Evolutionary conservation across 768 basidiomycete genomes (phyloP), one percentile per base, ranked within the genome.

Genomic region (Mycena latifolia): DNA sequence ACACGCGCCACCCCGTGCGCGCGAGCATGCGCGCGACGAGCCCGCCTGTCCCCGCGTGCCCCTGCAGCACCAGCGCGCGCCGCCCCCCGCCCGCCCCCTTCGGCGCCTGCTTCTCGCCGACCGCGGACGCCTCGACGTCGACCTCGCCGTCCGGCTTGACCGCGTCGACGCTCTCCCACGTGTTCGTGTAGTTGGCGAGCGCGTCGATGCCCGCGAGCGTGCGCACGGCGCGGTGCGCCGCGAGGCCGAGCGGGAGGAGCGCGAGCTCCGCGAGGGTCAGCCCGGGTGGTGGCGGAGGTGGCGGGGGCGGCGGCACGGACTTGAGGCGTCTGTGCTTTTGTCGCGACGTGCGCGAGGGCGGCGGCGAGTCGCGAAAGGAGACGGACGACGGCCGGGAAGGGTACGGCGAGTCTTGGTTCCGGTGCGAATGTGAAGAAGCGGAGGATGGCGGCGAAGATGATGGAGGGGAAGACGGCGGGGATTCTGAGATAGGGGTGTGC

Each of bases 151-250:
- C 35, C 41, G 41, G 20, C 31, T 58, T 35, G 31, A 52, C 48
- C 25, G 64, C 61, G 73, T 52, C 68, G 63, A 41, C 10, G 20
- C 63, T 35, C n/a, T 35, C 17, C 29, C 52, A 17, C 29, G 9
- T n/a, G n/a, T 14, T 35, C 33, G 33, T 35, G 33, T 35, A 14
- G 33, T 6, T 7, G 8, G 59, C 41, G 45, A 20, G 5, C 22
- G 8, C 29, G n/a, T 37, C 27, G 3, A 2, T 85, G 61, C 79
- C 83, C 25, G 83, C 79, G 66, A 91, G 87, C 0, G 92, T 91
- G 47, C 92, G 87, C 11, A 95, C 84, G 1, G 93, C 94, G 17
- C 95, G 88, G 71, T 93, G 89, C 0, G 95, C 93, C n/a, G 90
- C 84, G 27, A 97, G 80, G 4, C 92, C 95, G 48, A 94, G 79